Base-by-base conservation (phyloP, 257 asterid genomes). In the Petunia axillaris region DNA sequence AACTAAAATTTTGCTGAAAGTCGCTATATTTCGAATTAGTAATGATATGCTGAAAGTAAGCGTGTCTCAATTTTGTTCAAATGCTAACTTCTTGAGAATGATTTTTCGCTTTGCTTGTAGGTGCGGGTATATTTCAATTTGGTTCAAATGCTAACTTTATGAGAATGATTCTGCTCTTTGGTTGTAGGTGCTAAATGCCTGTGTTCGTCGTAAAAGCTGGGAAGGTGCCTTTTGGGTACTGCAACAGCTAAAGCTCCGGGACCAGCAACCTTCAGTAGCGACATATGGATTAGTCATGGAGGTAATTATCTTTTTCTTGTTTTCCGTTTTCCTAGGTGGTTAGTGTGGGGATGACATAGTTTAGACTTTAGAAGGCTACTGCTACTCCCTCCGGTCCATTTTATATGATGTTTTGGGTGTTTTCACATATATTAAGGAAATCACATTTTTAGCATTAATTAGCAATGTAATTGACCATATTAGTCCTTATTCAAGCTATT, bases 161-260 rank as follows among this genome's bases (percentile, higher is more conserved):
- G 35, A 50, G 46, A 50, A 50, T 3, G n/a, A 43, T 64, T 41
- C 60, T 81, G 66, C 58, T 76, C 70, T 76, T 67, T 77, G 39
- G 79, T 54, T 83, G 59, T 82, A 95, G 98, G 95, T 95, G 64
- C 90, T 93, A 70, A 95, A 92, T 89, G 99, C 98, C 37, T 95
- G 99, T 86, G 97, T 87, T 73, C 87, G 84, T 68, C 92, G 97
- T 78, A 67, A 93, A 85, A 93, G 88, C 43, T 93, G 97, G 98
- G 98, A 95, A 90, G 99, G 98, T 36, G 99, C 99, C 35, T 93
- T 95, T 85, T 95, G 98, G 99, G 99, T 95, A 82, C 87, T 95
- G 77, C 98, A 95, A 77, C 97, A 93, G 85, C 85, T 95, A 82
- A 87, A 89, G 79, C 79, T 87, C 84, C 87, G 84, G 77, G 87